Base-by-base conservation (phyloP, 805 yeast genomes). In the Hanseniaspora nectarophila region DNA sequence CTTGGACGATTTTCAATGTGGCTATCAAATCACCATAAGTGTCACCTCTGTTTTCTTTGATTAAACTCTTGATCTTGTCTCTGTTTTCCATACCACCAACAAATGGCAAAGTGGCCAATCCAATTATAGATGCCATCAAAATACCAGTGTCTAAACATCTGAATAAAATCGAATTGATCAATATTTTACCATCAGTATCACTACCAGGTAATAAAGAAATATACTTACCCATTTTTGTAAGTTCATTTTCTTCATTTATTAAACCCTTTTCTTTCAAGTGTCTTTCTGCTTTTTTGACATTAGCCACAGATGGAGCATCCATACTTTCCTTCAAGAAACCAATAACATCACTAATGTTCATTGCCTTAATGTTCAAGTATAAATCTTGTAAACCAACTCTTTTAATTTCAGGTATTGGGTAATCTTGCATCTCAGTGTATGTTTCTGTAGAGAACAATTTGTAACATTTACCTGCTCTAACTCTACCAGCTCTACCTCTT, bases 401-500 rank as follows among this genome's bases (percentile, higher is more conserved):
- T 56, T 79, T 78, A 50, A 90, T 90, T 62, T 90, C 98, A 0
- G 98, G 97, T 16, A 83, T 72, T 0, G 96, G 95, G 57, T 82
- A 81, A 1, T 74, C 70, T 15, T 74, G 67, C 90, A 88, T 83
- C 21, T 65, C 63, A 1, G 64, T 63, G 59, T 78, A 78, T 0
- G 85, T 75, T 2, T 76, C 76, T 50, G 70, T 68, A 1, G 96
- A 82, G 65, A 77, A 90, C 44, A 90, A 62, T 61, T 85, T 88
- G 66, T 79, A 90, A 56, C 97, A 88, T 13, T 71, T 69, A 54
- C 98, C 98, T 24, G 72, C 72, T 33, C 81, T 76, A 12, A 90
- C 87, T 76, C 98, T 89, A 56, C 98, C 98, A n/a, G 97, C 90
- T 71, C 98, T 84, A 64, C 98, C 98, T 64, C 95, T 73, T 68